These are phyloP conservation scores for Trametes versicolor DNA, from an alignment of 1,284 basidiomycete genomes.

Conservation along the genomic window DNA sequence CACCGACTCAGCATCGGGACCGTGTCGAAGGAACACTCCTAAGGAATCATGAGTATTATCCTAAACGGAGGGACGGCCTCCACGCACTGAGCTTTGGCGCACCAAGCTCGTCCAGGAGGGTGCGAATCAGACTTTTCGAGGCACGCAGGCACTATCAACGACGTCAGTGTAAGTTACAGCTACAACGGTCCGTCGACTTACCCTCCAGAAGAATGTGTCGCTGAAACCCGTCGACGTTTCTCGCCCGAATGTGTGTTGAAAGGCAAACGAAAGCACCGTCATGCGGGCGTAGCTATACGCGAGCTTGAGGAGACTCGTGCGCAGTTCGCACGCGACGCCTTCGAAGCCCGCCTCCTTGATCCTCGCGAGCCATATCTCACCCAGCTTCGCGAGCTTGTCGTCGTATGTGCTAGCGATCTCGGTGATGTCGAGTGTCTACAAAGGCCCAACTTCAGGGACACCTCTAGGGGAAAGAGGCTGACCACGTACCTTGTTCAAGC, in stretches of 20 bases:
- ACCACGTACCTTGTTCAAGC: slow-evolving; percentile 69
- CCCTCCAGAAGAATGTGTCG: slow-evolving; percentile 64
- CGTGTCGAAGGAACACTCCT: slow-evolving; percentile 75
- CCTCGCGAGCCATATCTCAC: slow-evolving; percentile 61
- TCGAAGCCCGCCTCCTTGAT: slow-evolving; percentile 60
- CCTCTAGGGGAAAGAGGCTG: neutral
- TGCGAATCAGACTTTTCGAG: slow-evolving; percentile 69
- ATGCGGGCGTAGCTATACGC: slow-evolving; percentile 77
- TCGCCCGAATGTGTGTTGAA: slow-evolving; percentile 78
- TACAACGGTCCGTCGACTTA: slow-evolving; percentile 46
- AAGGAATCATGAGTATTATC: slow-evolving; percentile 11
- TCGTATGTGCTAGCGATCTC: slow-evolving; percentile 71
- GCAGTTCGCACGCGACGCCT: slow-evolving; percentile 63
- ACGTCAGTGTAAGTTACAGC: neutral
- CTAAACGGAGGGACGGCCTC: slow-evolving; percentile 6
- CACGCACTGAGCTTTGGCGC: slow-evolving; percentile 62
- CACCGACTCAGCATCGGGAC: slow-evolving; percentile 84
- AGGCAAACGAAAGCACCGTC: slow-evolving; percentile 75
- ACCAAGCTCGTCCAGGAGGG: slow-evolving; percentile 70
- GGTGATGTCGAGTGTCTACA: slow-evolving; percentile 69
- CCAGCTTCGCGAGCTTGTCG: slow-evolving; percentile 64
- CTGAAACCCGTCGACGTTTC: slow-evolving; percentile 64
- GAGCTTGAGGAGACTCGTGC: slow-evolving; percentile 69
- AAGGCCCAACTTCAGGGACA: neutral
- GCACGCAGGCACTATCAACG: slow-evolving; percentile 62